Conservation (phyloP, 139 green algal species). For the Chlamydomonas incerta region DNA sequence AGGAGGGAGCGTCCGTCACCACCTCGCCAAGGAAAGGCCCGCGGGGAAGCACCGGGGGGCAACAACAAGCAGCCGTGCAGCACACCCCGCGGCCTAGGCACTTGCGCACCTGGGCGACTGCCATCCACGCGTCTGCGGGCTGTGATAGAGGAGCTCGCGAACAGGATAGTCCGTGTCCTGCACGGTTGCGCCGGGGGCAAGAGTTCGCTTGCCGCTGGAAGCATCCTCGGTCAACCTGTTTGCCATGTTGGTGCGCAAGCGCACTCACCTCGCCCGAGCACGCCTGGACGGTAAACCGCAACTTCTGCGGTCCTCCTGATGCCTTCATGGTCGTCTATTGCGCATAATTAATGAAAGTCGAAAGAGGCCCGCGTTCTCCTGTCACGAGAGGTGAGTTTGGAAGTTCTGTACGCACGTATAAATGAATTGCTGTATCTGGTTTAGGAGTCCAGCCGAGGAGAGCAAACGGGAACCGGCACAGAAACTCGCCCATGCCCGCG, state of each 20-base stretch:
- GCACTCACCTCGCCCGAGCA: slow-evolving; percentile 63
- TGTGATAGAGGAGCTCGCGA: slow-evolving; percentile 84
- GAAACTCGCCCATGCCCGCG: too few species aligned
- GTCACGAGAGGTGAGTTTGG: too few species aligned
- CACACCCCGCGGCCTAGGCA: background rate
- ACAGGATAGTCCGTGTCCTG: slow-evolving; percentile 87
- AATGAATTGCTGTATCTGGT: background rate
- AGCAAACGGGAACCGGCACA: too few species aligned
- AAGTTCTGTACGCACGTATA: too few species aligned
- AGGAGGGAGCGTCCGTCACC: background rate
- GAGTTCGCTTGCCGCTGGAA: background rate
- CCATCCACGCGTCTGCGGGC: slow-evolving; percentile 85
- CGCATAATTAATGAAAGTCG: background rate
- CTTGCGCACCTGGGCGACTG: slow-evolving; percentile 76
- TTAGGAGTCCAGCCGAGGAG: too few species aligned
- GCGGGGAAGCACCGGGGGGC: too few species aligned
- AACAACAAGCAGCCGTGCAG: too few species aligned
- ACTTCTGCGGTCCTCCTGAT: slow-evolving; percentile 61
- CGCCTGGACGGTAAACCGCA: slow-evolving; percentile 64
- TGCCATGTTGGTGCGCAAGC: too few species aligned
- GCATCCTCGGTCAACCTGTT: background rate
- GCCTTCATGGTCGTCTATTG: slow-evolving; percentile 57
- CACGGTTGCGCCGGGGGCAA: too few species aligned
- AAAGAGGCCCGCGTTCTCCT: background rate
- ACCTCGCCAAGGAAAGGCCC: too few species aligned